Evolutionary conservation across 2,329 filamentous ascomycete genomes (phyloP).

Genomic region (Calonectria montana): DNA sequence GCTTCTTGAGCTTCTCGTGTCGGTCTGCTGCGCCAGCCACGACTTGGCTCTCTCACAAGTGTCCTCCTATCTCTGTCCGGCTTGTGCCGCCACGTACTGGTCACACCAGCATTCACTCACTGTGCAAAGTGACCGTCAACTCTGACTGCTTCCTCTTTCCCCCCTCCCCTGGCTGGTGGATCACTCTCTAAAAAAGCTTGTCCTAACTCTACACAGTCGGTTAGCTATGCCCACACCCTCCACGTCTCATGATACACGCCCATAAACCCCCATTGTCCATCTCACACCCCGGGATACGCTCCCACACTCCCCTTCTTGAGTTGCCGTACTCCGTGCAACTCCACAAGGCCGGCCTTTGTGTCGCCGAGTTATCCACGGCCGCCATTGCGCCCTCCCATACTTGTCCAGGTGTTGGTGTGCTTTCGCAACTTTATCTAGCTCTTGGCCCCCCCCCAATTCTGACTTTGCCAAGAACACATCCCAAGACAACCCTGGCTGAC

Average conservation of each 20-base stretch:
- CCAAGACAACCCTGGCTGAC: slow-evolving; percentile 34
- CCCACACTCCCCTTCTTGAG: slow-evolving; percentile 37
- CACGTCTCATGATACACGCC: not conserved
- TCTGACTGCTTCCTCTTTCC: not conserved
- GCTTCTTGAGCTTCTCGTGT: not conserved
- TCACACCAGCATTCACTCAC: slow-evolving; percentile 4
- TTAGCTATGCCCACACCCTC: slow-evolving; percentile 29
- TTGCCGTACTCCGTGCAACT: slow-evolving; percentile 44
- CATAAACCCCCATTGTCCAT: not conserved
- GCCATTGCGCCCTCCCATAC: slow-evolving; percentile 37
- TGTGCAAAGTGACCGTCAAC: not conserved
- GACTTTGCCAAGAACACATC: slow-evolving; percentile 35
- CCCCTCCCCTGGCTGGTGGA: slow-evolving; percentile 37
- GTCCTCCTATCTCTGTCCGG: not conserved
- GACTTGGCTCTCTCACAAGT: not conserved
- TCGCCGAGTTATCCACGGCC: slow-evolving; percentile 49
- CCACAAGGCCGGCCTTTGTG: slow-evolving; percentile 47
- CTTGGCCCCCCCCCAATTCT: slow-evolving; percentile 36
- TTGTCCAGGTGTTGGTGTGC: slow-evolving; percentile 30
- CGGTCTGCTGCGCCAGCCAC: not conserved
- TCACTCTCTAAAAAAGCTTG: slow-evolving; percentile 45
- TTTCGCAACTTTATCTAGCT: slow-evolving; percentile 46
- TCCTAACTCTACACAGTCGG: slow-evolving; percentile 38
- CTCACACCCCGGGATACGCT: slow-evolving; percentile 22
- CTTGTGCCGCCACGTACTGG: not conserved